Percentiles rank a stretch among this genome's conserved stretches.
These are phyloP conservation scores for Vaccinium corymbosum DNA, from an alignment of 148 eudicot genomes.

Conservation along the genomic window DNA sequence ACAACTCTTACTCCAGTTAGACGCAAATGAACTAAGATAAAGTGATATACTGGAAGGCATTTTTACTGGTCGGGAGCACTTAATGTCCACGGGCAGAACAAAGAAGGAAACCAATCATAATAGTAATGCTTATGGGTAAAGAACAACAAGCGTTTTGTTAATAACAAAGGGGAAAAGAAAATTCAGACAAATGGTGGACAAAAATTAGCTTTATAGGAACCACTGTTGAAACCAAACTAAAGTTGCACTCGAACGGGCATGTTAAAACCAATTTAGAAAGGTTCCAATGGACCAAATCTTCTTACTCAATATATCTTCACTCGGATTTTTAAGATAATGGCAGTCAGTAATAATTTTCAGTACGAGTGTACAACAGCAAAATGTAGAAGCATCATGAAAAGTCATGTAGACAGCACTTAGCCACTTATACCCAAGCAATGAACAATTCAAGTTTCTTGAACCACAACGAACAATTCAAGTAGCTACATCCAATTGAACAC, in stretches of 20 bases:
- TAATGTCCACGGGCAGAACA: neutral
- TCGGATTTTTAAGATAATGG: neutral
- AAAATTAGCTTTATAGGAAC: neutral
- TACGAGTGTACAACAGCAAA: neutral
- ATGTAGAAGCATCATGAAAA: neutral
- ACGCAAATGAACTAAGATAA: neutral
- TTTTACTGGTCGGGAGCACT: neutral
- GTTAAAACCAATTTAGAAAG: neutral
- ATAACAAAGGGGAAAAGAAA: neutral
- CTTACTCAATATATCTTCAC: neutral
- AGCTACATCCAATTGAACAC: conserved; percentile 1
- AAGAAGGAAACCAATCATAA: neutral
- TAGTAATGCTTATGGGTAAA: neutral
- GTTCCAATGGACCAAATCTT: neutral
- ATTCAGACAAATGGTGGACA: neutral
- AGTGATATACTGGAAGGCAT: neutral
- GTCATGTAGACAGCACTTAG: neutral
- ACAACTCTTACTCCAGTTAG: neutral
- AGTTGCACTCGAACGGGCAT: neutral
- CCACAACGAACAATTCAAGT: conserved; percentile 6
- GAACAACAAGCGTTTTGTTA: neutral
- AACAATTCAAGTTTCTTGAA: neutral
- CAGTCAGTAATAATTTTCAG: neutral
- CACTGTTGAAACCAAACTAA: neutral
- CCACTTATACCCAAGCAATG: conserved; percentile 2